These are phyloP conservation scores for Trichoderma koningii DNA, from an alignment of 2,329 filamentous ascomycete species.

Conservation along the genomic window DNA sequence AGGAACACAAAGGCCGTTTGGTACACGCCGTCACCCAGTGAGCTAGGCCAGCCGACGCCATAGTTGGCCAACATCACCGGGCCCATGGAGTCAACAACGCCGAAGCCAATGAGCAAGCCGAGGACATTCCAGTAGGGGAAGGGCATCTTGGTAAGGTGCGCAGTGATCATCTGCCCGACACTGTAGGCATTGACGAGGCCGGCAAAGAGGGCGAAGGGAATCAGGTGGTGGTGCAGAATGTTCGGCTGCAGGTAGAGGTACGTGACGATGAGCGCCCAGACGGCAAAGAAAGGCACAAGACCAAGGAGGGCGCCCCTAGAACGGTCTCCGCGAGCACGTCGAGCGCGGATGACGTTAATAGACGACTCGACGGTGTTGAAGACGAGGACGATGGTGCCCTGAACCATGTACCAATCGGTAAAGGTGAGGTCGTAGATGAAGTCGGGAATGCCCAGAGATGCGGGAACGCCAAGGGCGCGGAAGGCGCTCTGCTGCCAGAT, in stretches of 20 bases:
- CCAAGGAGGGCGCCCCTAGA: slow-evolving; percentile 77
- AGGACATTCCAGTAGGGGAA: slow-evolving; percentile 94
- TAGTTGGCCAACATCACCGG: slow-evolving; percentile 61
- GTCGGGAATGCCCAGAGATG: slow-evolving; percentile 65
- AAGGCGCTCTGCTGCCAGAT: slow-evolving; percentile 92
- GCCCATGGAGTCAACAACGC: slow-evolving; percentile 78
- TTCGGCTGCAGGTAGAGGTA: slow-evolving; percentile 85
- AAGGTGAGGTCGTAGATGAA: slow-evolving; percentile 77
- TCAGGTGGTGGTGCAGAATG: slow-evolving; percentile 78
- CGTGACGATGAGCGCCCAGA: slow-evolving; percentile 73
- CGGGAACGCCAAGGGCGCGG: slow-evolving; percentile 67
- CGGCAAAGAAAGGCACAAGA: slow-evolving; percentile 75
- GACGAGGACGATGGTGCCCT: slow-evolving; percentile 77
- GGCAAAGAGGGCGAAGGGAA: slow-evolving; percentile 87
- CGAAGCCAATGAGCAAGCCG: slow-evolving; percentile 73
- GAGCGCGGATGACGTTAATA: slow-evolving; percentile 80
- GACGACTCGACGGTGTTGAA: slow-evolving; percentile 82
- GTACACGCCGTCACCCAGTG: slow-evolving; percentile 74
- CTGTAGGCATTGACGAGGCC: slow-evolving; percentile 92
- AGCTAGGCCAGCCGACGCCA: slow-evolving; percentile 74
- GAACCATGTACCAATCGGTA: slow-evolving; percentile 89
- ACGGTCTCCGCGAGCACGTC: slow-evolving; percentile 71
- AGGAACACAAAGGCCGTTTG: slow-evolving; percentile 90
- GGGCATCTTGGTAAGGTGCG: slow-evolving; percentile 81
- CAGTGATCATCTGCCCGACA: slow-evolving; percentile 93